Conservation (phyloP, 129 eudicot genomes). For the Kitagawia praeruptora region DNA sequence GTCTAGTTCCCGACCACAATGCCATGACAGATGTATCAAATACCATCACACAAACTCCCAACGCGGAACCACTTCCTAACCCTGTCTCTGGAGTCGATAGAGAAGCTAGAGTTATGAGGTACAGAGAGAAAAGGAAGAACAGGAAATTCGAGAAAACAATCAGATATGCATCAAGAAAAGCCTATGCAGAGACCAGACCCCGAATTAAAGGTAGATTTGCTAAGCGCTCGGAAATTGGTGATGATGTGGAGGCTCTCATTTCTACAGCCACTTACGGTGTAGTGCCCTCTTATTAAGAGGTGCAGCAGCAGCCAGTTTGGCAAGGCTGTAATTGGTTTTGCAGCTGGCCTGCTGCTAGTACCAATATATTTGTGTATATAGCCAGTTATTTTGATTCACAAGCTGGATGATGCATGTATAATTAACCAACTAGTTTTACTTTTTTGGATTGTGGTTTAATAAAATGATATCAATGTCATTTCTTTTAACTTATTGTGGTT, state of each 20-base stretch:
- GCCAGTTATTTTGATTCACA: neutral
- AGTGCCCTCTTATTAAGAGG: constrained; percentile 54
- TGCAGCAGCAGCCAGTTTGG: neutral
- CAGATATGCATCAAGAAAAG: constrained; percentile 78
- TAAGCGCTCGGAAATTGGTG: constrained; percentile 50
- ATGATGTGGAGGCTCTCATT: constrained; percentile 39
- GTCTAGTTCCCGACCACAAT: constrained; percentile 76
- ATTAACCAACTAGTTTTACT: neutral
- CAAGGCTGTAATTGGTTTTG: neutral
- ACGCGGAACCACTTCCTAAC: constrained; percentile 30
- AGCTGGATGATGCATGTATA: constrained; percentile 6
- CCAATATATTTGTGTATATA: neutral
- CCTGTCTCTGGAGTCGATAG: constrained; percentile 53
- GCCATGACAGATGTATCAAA: constrained; percentile 49
- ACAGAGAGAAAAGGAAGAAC: constrained; percentile 82
- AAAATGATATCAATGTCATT: neutral
- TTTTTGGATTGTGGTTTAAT: neutral
- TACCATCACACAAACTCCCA: constrained; percentile 20
- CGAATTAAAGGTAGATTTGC: constrained; percentile 85
- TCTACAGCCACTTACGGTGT: constrained; percentile 53
- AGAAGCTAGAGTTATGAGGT: constrained; percentile 80
- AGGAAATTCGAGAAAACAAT: constrained; percentile 82
- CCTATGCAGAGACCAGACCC: constrained; percentile 86
- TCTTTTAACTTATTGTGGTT: neutral
- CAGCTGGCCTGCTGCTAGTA: neutral